Percentiles rank a stretch among this genome's conserved stretches.
Evolutionary conservation across 2,329 filamentous ascomycete species (phyloP).

Genomic region (Grosmannia serpens): DNA sequence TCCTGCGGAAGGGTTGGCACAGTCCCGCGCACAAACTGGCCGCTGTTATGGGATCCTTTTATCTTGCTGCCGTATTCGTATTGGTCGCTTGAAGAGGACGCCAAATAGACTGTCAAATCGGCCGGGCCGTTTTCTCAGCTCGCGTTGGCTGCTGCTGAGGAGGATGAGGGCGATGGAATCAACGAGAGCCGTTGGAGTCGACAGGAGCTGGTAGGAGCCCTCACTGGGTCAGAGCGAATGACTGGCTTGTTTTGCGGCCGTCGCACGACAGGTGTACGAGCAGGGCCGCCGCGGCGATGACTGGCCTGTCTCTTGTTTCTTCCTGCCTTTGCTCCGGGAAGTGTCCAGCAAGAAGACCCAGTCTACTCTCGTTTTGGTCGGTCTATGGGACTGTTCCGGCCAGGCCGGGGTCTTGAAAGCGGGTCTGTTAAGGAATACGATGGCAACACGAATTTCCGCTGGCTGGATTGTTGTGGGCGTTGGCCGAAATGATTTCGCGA

Average conservation of each 20-base stretch:
- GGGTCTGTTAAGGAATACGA: slow-evolving; percentile 1
- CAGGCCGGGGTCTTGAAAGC: not conserved
- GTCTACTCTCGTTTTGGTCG: not conserved
- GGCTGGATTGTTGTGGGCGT: slow-evolving; percentile 1
- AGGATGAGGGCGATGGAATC: not conserved
- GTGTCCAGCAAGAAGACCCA: not conserved
- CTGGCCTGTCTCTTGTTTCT: not conserved
- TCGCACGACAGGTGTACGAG: not conserved
- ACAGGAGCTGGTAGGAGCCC: not conserved
- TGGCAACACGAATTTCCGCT: slow-evolving; percentile 3
- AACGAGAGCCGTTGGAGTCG: not conserved
- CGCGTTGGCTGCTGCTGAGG: not conserved
- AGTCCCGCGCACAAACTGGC: not conserved
- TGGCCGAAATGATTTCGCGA: slow-evolving; percentile 7
- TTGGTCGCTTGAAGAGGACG: not conserved
- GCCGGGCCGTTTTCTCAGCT: not conserved
- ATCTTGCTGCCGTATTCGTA: not conserved
- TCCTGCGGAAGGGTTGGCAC: not conserved
- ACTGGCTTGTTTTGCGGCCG: not conserved
- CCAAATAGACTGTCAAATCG: not conserved
- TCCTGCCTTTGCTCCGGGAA: not conserved
- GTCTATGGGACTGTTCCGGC: not conserved
- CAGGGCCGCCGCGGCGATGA: not conserved
- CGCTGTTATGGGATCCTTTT: not conserved
- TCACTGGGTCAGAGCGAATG: not conserved